Base-by-base conservation (phyloP, 2,329 filamentous ascomycete genomes). In the Trichocomaceae sp. region DNA sequence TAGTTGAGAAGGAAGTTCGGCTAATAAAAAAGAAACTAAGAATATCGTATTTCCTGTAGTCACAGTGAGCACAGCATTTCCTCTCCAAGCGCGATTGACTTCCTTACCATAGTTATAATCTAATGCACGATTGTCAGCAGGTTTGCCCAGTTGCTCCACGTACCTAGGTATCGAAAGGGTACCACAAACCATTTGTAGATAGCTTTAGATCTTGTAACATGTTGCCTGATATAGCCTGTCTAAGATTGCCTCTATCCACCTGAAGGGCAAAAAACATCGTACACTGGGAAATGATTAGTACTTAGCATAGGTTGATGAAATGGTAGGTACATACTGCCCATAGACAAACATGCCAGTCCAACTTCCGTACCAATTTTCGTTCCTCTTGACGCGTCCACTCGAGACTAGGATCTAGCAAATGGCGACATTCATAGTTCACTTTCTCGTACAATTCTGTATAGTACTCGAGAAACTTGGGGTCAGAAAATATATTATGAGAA, bases 1-100 rank as follows among this genome's bases (percentile, higher is more conserved):
- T 15, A 86, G 70, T 62, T 85, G 82, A 0, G 80, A 83, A 0
- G 83, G 83, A 0, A 86, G 70, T 62, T 84, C 81, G 0, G 81
- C 76, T n/a, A 71, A 68, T 8, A 82, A 62, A 62, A 82, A 81
- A 52, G 66, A 72, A 12, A 81, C 54, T 4, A 79, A 73, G 60
- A 81, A 79, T 41, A 82, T 78, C 0, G 79, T 81, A 26, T 74
- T 78, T 54, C 79, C 79, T 26, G 23, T 26, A 26, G 23, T 26
- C 23, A n/a, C n/a, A 26, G 23, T 26, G 4, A 26, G 23, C 23
- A 26, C 23, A 26, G 23, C 23, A 26, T 3, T 26, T 26, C 4
- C 23, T 26, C 23, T n/a, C n/a, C n/a, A n/a, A n/a, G n/a, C n/a
- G n/a, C n/a, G n/a, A n/a, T n/a, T 26, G 23, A 3, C 3, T 26